Percentiles rank a stretch among this genome's conserved stretches.
phyloP scores from a whole-genome alignment of 805 yeast genomes.

The Gaillardinia entomophila region DNA sequence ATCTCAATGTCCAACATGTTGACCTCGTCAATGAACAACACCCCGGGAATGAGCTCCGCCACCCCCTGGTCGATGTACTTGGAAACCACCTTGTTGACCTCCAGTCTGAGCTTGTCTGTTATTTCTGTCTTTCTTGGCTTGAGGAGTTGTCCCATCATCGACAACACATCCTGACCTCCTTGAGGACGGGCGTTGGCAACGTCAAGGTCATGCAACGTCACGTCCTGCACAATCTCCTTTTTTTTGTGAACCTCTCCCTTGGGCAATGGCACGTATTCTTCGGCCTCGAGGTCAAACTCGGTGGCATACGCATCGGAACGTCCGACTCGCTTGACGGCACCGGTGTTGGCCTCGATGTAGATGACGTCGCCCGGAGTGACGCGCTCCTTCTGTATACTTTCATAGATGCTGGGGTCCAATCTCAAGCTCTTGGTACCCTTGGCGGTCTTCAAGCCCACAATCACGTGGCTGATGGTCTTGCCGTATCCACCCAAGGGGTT shows the following conservation, averaged over 20 bases:
- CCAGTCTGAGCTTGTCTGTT: constrained; percentile 89
- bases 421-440: constrained; percentile 86
- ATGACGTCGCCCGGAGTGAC: constrained; percentile 95
- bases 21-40: constrained; percentile 94
- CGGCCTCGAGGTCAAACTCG: constrained; percentile 96
- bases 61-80: constrained; percentile 97
- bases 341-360: constrained; percentile 95
- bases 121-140: constrained; percentile 96
- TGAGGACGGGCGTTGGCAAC: constrained; percentile 93
- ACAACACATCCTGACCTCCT: constrained; percentile 94
- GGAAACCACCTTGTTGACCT: constrained; percentile 92
- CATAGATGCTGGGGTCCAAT: constrained; percentile 89
- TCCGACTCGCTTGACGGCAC: constrained; percentile 95
- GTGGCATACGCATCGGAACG: constrained; percentile 98
- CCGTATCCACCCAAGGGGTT: constrained; percentile 98
- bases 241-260: constrained; percentile 98
- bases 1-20: constrained; percentile 98
- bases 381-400: constrained; percentile 90
- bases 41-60: constrained; percentile 97
- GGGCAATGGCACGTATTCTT: constrained; percentile 97
- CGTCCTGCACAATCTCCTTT: constrained; percentile 97
- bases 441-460: constrained; percentile 89
- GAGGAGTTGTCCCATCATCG: constrained; percentile 95
- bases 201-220: constrained; percentile 92
- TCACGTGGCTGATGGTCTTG: constrained; percentile 89